phyloP scores from a whole-genome alignment of 2,329 filamentous ascomycete genomes.

The Phaeosphaeriaceae sp. region DNA sequence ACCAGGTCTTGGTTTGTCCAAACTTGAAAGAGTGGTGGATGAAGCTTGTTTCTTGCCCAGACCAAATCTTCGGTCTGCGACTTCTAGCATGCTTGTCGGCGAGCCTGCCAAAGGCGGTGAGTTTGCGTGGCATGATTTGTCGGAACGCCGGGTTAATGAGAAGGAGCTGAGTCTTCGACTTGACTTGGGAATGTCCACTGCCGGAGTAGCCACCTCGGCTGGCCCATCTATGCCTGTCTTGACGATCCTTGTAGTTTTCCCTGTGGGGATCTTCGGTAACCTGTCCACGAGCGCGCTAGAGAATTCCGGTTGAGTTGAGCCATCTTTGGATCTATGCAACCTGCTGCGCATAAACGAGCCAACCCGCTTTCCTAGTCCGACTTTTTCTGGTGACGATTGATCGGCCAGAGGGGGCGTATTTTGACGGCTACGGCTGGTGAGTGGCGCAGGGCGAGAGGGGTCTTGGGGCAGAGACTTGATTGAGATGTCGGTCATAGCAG shows the following conservation, averaged over 20 bases:
- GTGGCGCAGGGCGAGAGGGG: neutral
- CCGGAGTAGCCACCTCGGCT: constrained; percentile 27
- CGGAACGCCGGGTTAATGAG: constrained; percentile 47
- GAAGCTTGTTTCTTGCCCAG: constrained; percentile 34
- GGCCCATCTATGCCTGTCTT: constrained; percentile 39
- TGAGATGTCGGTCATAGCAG: constrained; percentile 10
- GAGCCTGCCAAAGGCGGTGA: constrained; percentile 47
- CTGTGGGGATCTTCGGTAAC: constrained; percentile 9
- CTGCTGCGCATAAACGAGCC: constrained; percentile 43
- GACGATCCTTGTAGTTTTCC: constrained; percentile 29
- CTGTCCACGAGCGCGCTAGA: constrained; percentile 1
- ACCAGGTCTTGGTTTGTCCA: constrained; percentile 33
- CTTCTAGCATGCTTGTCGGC: constrained; percentile 38
- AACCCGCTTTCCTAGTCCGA: constrained; percentile 39
- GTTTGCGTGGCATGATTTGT: constrained; percentile 45
- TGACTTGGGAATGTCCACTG: constrained; percentile 32
- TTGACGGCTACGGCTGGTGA: neutral
- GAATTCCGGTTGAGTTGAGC: constrained; percentile 4
- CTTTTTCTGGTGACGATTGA: constrained; percentile 30
- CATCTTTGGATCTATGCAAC: constrained; percentile 19
- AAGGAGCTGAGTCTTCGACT: constrained; percentile 45
- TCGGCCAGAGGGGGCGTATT: constrained; percentile 7
- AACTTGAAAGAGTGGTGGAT: constrained; percentile 36
- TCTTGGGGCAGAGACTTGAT: constrained; percentile 10
- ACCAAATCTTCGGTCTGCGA: constrained; percentile 10